phyloP scores from a whole-genome alignment of 1,284 basidiomycete species.

The Ustilago hordei region DNA sequence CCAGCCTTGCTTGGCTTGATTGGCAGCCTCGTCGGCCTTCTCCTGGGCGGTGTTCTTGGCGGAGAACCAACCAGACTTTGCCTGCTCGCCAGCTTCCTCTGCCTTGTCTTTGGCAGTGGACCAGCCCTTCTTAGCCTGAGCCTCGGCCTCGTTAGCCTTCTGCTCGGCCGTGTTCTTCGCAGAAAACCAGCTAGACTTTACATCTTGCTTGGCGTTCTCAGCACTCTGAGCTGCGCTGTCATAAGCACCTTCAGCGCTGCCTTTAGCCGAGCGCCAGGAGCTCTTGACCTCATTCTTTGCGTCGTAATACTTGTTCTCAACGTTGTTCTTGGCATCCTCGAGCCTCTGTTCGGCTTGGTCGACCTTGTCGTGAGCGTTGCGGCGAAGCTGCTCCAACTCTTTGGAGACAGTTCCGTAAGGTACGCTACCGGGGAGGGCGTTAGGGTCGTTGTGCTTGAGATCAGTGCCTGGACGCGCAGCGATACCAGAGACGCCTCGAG shows the following conservation, averaged over 20 bases:
- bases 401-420: constrained; percentile 48
- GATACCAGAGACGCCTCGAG: constrained; percentile 43
- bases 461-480: constrained; percentile 42
- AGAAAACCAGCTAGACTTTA: constrained; percentile 42
- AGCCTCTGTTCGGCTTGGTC: constrained; percentile 31
- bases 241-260: constrained; percentile 25
- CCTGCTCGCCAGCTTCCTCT: constrained; percentile 18
- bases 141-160: constrained; percentile 30
- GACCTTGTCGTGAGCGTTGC: constrained; percentile 38
- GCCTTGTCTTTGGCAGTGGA: constrained; percentile 38
- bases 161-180: constrained; percentile 38
- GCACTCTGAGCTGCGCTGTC: constrained; percentile 30
- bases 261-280: constrained; percentile 34
- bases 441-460: constrained; percentile 40
- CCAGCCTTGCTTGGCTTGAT: constrained; percentile 33
- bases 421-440: constrained; percentile 33
- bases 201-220: constrained; percentile 30
- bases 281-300: constrained; percentile 39
- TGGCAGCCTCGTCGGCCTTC: constrained; percentile 35
- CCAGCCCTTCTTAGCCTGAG: constrained; percentile 32
- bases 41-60: constrained; percentile 25
- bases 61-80: constrained; percentile 24
- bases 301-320: constrained; percentile 30
- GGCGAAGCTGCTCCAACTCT: constrained; percentile 35
- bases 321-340: constrained; percentile 29